A percentile compares a stretch with the other conserved stretches of the same genome.
Conservation (phyloP, 495 filamentous ascomycete genomes). For the Bombardia bombarda region DNA sequence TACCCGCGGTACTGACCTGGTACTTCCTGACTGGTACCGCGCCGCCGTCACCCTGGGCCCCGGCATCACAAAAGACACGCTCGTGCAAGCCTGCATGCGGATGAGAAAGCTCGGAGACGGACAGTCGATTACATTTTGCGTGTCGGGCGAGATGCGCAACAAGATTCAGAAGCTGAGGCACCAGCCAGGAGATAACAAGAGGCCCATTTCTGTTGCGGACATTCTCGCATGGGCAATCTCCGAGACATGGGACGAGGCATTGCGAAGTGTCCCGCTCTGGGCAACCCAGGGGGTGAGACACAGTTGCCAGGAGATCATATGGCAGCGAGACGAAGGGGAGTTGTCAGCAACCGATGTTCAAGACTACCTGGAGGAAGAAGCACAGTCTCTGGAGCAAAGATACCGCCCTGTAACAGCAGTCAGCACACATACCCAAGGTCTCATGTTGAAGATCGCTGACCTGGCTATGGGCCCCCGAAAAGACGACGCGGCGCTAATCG, state of each 20-base stretch:
- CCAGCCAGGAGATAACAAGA: background rate
- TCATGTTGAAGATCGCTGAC: background rate
- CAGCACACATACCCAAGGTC: background rate
- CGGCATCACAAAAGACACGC: slow-evolving; percentile 59
- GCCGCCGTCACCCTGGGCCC: slow-evolving; percentile 66
- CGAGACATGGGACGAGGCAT: slow-evolving; percentile 45
- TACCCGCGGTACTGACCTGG: slow-evolving; percentile 67
- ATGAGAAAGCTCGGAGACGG: slow-evolving; percentile 55
- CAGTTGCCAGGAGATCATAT: slow-evolving; percentile 23
- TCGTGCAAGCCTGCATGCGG: slow-evolving; percentile 69
- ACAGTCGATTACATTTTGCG: slow-evolving; percentile 54
- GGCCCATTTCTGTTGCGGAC: slow-evolving; percentile 32
- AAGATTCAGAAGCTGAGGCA: slow-evolving; percentile 23
- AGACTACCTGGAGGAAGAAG: slow-evolving; percentile 35
- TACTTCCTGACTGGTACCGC: slow-evolving; percentile 48
- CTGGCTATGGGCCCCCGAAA: background rate
- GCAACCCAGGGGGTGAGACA: slow-evolving; percentile 49
- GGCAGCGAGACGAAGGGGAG: slow-evolving; percentile 7
- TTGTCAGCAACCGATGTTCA: slow-evolving; percentile 24
- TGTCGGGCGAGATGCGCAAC: slow-evolving; percentile 43
- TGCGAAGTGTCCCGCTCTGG: slow-evolving; percentile 50
- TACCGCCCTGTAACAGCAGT: slow-evolving; percentile 4
- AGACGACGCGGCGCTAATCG: background rate
- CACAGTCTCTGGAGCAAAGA: slow-evolving; percentile 16
- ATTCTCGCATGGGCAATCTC: slow-evolving; percentile 52